Evolutionary conservation across 768 basidiomycete genomes (phyloP).

Genomic region (Tylopilus plumbeoviolaceoides): DNA sequence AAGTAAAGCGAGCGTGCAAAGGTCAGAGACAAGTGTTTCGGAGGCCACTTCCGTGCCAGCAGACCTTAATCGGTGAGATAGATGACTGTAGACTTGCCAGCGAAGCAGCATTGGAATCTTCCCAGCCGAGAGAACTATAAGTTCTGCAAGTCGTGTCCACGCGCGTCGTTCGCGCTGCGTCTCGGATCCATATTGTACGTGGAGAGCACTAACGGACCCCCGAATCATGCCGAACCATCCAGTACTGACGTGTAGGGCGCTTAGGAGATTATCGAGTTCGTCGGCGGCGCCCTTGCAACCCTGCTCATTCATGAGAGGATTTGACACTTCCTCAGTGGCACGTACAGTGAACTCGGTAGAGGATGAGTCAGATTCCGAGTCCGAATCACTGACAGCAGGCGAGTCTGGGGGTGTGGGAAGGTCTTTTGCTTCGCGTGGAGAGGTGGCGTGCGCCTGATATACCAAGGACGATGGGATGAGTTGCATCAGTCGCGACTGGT

Average conservation of each 20-base stretch:
- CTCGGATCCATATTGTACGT: neutral
- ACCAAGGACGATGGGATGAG: slow-evolving; percentile 23
- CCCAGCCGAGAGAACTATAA: slow-evolving; percentile 35
- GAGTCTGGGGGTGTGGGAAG: slow-evolving; percentile 28
- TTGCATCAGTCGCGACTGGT: slow-evolving; percentile 22
- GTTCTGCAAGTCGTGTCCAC: slow-evolving; percentile 50
- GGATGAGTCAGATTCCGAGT: slow-evolving; percentile 28
- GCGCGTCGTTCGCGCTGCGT: slow-evolving; percentile 42
- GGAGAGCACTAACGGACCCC: slow-evolving; percentile 16
- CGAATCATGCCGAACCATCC: slow-evolving; percentile 36
- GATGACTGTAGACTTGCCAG: slow-evolving; percentile 51
- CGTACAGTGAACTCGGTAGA: slow-evolving; percentile 27
- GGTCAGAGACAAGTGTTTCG: slow-evolving; percentile 41
- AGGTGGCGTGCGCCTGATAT: neutral
- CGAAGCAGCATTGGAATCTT: slow-evolving; percentile 34
- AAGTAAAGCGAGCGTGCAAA: slow-evolving; percentile 56
- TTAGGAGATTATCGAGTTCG: slow-evolving; percentile 38
- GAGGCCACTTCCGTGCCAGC: slow-evolving; percentile 14
- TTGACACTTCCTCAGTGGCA: slow-evolving; percentile 10
- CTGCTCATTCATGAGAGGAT: slow-evolving; percentile 28
- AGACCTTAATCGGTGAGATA: slow-evolving; percentile 31
- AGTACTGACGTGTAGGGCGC: slow-evolving; percentile 36
- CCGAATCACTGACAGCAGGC: slow-evolving; percentile 21
- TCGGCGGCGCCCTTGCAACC: slow-evolving; percentile 32
- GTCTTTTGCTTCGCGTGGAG: slow-evolving; percentile 11